Base-by-base conservation (phyloP, 306 rosid species). In the Cicer arietinum region DNA sequence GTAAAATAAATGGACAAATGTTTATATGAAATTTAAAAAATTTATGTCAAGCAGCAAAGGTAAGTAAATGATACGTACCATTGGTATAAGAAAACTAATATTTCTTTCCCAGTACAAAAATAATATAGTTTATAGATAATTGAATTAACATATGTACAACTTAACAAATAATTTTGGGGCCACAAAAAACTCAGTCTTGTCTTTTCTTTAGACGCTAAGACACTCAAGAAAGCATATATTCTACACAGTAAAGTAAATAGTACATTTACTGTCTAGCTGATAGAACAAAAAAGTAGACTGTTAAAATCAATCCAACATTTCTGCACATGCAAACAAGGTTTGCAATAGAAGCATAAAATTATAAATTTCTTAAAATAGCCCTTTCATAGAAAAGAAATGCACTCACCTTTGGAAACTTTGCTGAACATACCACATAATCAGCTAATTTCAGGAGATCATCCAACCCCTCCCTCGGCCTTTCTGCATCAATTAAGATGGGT, bases 401-500 rank as follows among this genome's bases (percentile, higher is more conserved):
- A 84, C 91, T 89, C 85, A 75, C 99, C 89, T 69, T 80, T 3
- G 99, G 99, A 85, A 94, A 94, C 58, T 83, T 88, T 1, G 80
- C 82, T 8, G 99, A 89, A 82, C 98, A 94, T 67, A 94, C 88
- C 11, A 80, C 88, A 85, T 92, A 92, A 71, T 83, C 88, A 71
- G 98, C 88, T 52, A 87, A 80, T 56, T 83, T 64, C 45, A 92
- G 85, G 80, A 94, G 96, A 86, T 88, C 92, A 82, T 89, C 92
- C 80, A 92, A 80, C 78, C 98, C 98, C 85, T 94, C 98, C 86
- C 98, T 90, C 13, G 80, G 75, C 67, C 88, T 86, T 89, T 94
- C 99, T 76, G 96, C 93, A 12, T 94, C 99, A 69, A 94, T 62
- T 76, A 94, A 79, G 75, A 94, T 86, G 70, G 96, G 96, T 81